Conservation (phyloP, 139 green algal genomes). For the Monoraphidium neglectum region DNA sequence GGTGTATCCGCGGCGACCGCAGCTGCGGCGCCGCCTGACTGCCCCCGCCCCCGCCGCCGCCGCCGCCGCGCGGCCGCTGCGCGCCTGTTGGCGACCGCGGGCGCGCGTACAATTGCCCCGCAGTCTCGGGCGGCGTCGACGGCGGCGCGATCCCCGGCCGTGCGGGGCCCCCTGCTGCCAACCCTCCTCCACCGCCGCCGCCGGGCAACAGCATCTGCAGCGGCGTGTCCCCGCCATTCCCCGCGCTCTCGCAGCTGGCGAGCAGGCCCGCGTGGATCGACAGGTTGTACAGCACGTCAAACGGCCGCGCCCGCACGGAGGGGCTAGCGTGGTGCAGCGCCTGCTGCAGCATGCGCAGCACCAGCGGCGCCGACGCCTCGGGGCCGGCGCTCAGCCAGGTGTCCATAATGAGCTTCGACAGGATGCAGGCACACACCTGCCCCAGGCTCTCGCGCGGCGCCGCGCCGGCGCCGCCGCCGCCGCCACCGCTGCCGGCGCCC, state of each 20-base stretch:
- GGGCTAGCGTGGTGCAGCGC: slow-evolving; percentile 38
- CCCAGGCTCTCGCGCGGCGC: slow-evolving; percentile 13
- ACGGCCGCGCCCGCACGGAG: slow-evolving; percentile 47
- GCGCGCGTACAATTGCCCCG: neutral
- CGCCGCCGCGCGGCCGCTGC: neutral
- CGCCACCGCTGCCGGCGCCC: no score
- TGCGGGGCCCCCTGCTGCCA: neutral
- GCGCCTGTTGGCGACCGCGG: neutral
- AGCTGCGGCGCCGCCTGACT: neutral
- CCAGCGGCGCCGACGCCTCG: slow-evolving; percentile 49
- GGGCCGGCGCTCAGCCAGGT: slow-evolving; percentile 56
- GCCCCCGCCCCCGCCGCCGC: neutral
- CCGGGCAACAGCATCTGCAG: neutral
- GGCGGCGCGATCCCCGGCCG: neutral
- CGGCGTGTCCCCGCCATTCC: neutral
- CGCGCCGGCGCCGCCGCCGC: neutral
- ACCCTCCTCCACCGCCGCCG: no score
- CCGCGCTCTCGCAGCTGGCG: neutral
- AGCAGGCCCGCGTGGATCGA: slow-evolving; percentile 55
- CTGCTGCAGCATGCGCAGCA: slow-evolving; percentile 69
- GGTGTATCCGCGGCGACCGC: neutral
- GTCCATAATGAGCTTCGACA: slow-evolving; percentile 80
- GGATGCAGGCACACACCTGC: slow-evolving; percentile 57
- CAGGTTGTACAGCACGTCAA: slow-evolving; percentile 81
- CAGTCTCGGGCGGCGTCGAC: neutral